Conservation (phyloP, 192 early-diverging fungal genomes). For the Coemansia sp. region DNA sequence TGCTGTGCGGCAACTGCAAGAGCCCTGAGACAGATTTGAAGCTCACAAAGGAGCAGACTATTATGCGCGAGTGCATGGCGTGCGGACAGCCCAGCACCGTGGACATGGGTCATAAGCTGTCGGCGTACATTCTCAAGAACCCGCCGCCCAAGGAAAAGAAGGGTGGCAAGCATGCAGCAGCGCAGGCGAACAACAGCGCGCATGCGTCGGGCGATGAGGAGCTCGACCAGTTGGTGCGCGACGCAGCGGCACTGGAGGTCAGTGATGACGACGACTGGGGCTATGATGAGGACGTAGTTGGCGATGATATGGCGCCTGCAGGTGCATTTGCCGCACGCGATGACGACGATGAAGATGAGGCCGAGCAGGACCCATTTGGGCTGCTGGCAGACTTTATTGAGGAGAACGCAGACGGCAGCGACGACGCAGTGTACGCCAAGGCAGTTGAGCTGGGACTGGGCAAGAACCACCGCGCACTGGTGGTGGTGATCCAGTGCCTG, state of each 20-base stretch:
- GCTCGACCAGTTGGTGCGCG: constrained; percentile 67
- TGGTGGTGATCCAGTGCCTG: constrained; percentile 80
- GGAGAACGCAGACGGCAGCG: constrained; percentile 49
- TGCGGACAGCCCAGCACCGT: constrained; percentile 82
- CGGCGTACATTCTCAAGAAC: constrained; percentile 90
- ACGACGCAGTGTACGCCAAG: constrained; percentile 72
- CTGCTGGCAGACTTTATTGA: constrained; percentile 74
- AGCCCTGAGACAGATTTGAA: constrained; percentile 91
- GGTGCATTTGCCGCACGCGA: constrained; percentile 42
- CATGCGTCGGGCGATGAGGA: constrained; percentile 61
- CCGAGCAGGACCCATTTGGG: constrained; percentile 66
- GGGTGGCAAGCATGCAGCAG: constrained; percentile 57
- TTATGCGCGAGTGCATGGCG: constrained; percentile 82
- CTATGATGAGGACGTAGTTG: constrained; percentile 22
- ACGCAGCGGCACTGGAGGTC: constrained; percentile 63
- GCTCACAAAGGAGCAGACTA: constrained; percentile 57
- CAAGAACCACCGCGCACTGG: constrained; percentile 75
- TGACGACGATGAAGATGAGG: constrained; percentile 55
- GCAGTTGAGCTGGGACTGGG: constrained; percentile 73
- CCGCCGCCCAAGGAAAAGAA: constrained; percentile 66
- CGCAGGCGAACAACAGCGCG: constrained; percentile 46
- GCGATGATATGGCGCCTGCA: constrained; percentile 47
- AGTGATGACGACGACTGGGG: constrained; percentile 73
- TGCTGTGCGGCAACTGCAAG: constrained; percentile 86
- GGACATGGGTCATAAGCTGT: constrained; percentile 87